phyloP scores from a whole-genome alignment of 2,329 filamentous ascomycete genomes.

The Myotisia sp. region DNA sequence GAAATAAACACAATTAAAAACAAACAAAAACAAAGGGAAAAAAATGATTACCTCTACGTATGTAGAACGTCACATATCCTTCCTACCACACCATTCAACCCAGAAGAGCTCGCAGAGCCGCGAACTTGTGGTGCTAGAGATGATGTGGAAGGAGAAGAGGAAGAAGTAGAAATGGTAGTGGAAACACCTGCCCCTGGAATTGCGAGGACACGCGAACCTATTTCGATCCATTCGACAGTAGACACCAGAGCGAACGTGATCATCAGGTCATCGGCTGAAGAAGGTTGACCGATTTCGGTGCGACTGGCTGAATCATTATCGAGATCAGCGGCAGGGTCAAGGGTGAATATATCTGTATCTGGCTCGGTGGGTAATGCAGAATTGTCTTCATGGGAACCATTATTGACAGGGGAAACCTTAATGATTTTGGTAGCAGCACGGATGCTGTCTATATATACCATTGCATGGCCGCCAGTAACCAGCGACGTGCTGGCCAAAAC shows the following conservation, averaged over 20 bases:
- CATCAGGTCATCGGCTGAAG: constrained; percentile 21
- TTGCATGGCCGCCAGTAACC: constrained; percentile 43
- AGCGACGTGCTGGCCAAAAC: constrained; percentile 34
- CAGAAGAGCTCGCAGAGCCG: constrained; percentile 34
- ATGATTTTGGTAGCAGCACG: constrained; percentile 65
- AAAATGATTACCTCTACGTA: no score
- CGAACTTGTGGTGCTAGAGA: neutral
- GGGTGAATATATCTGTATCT: constrained; percentile 33
- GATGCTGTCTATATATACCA: constrained; percentile 78
- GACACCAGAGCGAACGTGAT: constrained; percentile 45
- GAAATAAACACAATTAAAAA: no score
- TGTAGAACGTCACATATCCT: constrained; percentile 24
- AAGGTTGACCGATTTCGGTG: constrained; percentile 1
- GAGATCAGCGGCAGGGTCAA: constrained; percentile 24
- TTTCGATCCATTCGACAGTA: constrained; percentile 43
- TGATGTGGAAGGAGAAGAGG: constrained; percentile 30
- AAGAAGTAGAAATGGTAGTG: constrained; percentile 24
- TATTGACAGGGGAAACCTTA: constrained; percentile 31
- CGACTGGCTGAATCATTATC: no score
- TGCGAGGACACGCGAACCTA: constrained; percentile 43
- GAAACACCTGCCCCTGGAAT: constrained; percentile 43
- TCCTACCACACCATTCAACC: constrained; percentile 48
- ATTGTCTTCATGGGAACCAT: constrained; percentile 16
- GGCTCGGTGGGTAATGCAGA: constrained; percentile 19
- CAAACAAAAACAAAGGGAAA: no score